These are phyloP conservation scores for Penicillium sp. DNA, from an alignment of 2,329 filamentous ascomycete species.

Conservation along the genomic window DNA sequence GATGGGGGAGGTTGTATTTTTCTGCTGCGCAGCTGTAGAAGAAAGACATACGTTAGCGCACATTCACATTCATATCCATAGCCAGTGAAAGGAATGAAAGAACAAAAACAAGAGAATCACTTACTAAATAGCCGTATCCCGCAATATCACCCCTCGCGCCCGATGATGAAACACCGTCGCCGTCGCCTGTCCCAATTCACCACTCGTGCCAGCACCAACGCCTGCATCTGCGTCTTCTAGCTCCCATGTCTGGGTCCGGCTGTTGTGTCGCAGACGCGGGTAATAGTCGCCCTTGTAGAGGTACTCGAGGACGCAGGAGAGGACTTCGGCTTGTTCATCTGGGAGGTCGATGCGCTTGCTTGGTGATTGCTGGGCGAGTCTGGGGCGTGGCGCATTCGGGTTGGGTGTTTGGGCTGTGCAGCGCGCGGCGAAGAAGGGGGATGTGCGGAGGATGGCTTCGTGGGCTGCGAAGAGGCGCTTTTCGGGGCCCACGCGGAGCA, in stretches of 20 bases:
- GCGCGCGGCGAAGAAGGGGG: conserved; percentile 72
- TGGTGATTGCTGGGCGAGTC: conserved; percentile 21
- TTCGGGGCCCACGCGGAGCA: conserved; percentile 75
- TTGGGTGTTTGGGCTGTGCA: conserved; percentile 55
- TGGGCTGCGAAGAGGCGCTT: conserved; percentile 89
- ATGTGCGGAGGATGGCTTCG: conserved; percentile 76
- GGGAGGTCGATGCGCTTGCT: conserved; percentile 75
- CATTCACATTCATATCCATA: background rate
- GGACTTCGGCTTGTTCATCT: conserved; percentile 84
- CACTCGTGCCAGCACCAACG: conserved; percentile 27
- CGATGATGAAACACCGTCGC: conserved; percentile 69
- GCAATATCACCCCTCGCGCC: conserved; percentile 68
- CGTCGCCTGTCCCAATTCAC: conserved; percentile 46
- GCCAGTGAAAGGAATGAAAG: background rate
- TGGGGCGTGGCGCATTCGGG: conserved; percentile 7
- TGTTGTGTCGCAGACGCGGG: conserved; percentile 78
- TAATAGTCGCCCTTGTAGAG: conserved; percentile 95
- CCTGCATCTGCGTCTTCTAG: conserved; percentile 62
- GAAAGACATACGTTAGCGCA: background rate
- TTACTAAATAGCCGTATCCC: conserved; percentile 83
- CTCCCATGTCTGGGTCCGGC: conserved; percentile 76
- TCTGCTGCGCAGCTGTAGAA: conserved; percentile 69
- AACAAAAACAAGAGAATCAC: conserved; percentile 17
- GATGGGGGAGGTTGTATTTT: conserved; percentile 76
- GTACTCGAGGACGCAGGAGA: conserved; percentile 86